Evolutionary conservation across 495 filamentous ascomycete genomes (phyloP).

Genomic region (Melanomma pulvis-pyrius): DNA sequence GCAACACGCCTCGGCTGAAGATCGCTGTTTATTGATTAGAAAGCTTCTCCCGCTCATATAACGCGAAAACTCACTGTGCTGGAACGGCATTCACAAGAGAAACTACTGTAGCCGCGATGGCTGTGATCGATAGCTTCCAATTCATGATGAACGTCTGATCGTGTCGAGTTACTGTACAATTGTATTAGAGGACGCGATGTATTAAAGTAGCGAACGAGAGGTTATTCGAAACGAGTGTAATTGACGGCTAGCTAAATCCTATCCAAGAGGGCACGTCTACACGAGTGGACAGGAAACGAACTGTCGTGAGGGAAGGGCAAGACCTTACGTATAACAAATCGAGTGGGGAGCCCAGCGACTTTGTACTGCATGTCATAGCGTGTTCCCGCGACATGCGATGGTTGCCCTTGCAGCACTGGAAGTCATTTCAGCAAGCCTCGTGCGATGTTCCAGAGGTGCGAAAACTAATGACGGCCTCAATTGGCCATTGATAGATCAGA

Average conservation of each 20-base stretch:
- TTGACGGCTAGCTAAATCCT: neutral
- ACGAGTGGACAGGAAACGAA: neutral
- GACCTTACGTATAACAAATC: neutral
- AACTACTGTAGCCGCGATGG: neutral
- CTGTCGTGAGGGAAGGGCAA: neutral
- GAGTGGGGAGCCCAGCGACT: neutral
- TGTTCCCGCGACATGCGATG: neutral
- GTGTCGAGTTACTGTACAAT: neutral
- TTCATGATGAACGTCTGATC: neutral
- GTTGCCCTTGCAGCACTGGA: neutral
- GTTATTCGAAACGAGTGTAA: neutral
- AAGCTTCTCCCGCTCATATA: neutral
- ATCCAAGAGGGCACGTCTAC: neutral
- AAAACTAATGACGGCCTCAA: neutral
- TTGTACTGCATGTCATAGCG: neutral
- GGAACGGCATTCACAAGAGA: neutral
- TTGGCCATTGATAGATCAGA: neutral
- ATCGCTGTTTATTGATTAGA: neutral
- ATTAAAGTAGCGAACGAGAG: neutral
- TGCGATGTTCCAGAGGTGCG: neutral
- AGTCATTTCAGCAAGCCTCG: neutral
- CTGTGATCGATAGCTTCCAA: neutral
- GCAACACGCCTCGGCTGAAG: constrained; percentile 21
- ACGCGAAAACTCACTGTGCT: neutral
- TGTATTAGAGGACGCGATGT: no score